Evolutionary conservation across 73 alveolate species (phyloP), one percentile per base, ranked within the genome.

Genomic region (Symbiodinium natans): DNA sequence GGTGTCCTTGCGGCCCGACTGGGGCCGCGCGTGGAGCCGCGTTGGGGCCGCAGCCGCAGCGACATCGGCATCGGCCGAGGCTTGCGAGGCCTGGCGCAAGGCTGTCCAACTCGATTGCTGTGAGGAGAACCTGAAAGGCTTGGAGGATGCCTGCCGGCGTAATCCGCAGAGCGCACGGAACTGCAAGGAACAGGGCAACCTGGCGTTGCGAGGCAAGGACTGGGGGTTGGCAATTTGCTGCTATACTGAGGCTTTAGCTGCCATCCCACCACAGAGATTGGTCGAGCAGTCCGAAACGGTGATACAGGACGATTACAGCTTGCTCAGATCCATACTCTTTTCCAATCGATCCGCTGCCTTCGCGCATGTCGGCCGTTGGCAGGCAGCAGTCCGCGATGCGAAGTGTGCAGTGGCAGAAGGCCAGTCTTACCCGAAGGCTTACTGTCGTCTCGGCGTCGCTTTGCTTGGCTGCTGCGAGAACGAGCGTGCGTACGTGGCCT

Each of bases 21-120:
- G 95, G 95, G 95, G 74, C 31, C 40, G 95, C 0, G 95, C 95
- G 5, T 88, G 95, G 95, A 88, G 95, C 73, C 95, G 95, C 41
- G 71, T 88, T 33, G 95, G 95, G 4, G 94, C 94, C 17, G 95
- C 95, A 0, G 95, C 95, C 10, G 36, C 36, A 3, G 68, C 86
- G 9, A 36, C 40, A 10, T 48, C 83, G 39, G 39, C 83, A 2
- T 4, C 33, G 29, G 10, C 85, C 43, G 95, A 88, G 86, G 95
- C 95, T 2, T 88, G 95, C 39, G 86, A 68, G 11, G 95, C 95
- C n/a, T 88, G 95, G 95, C 95, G 95, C 41, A 36, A 41, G 71
- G 95, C 95, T 15, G 95, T 88, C 27, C 68, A 88, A 43, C 48
- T 88, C 74, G 95, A 88, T 19, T 68, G 86, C 19, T 63, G 39